phyloP scores from a whole-genome alignment of 2,329 filamentous ascomycete species.

The Fusarium mexicanum region DNA sequence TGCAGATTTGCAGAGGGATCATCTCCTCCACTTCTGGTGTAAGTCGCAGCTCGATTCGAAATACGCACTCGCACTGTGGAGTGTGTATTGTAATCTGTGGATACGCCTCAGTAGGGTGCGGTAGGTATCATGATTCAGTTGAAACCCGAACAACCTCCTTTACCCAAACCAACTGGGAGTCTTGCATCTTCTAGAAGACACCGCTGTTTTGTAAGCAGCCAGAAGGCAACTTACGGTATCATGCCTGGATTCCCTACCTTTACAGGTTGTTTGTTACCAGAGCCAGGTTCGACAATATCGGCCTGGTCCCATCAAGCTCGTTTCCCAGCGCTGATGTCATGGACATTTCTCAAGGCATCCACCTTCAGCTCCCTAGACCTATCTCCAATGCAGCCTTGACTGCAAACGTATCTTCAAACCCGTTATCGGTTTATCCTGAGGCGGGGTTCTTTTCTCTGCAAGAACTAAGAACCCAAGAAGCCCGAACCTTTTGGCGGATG shows the following conservation, averaged over 20 bases:
- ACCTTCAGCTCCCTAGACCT: conserved; percentile 9
- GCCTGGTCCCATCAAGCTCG: not conserved
- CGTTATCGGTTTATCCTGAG: conserved; percentile 31
- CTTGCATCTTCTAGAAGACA: conserved; percentile 26
- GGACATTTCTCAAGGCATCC: conserved; percentile 17
- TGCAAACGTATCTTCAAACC: conserved; percentile 16
- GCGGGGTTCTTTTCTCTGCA: conserved; percentile 14
- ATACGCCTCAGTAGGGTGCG: conserved; percentile 17
- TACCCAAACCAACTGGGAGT: conserved; percentile 2
- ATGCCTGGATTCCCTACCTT: not conserved
- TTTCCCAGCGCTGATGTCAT: conserved; percentile 19
- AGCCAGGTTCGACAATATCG: conserved; percentile 1
- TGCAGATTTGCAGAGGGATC: conserved; percentile 13
- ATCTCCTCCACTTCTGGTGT: conserved; percentile 3
- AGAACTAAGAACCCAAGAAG: not conserved
- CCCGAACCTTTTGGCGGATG: conserved; percentile 14
- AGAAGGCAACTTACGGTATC: conserved; percentile 9
- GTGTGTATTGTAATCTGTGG: conserved; percentile 25
- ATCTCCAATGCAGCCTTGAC: conserved; percentile 9
- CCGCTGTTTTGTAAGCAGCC: conserved; percentile 23
- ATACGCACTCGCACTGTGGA: conserved; percentile 33
- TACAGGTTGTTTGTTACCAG: not conserved
- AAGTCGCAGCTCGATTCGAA: not conserved
- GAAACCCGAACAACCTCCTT: not conserved
- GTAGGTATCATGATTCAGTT: conserved; percentile 33